Conservation (phyloP, 2,329 filamentous ascomycete genomes). For the Berkeleyomyces basicola region DNA sequence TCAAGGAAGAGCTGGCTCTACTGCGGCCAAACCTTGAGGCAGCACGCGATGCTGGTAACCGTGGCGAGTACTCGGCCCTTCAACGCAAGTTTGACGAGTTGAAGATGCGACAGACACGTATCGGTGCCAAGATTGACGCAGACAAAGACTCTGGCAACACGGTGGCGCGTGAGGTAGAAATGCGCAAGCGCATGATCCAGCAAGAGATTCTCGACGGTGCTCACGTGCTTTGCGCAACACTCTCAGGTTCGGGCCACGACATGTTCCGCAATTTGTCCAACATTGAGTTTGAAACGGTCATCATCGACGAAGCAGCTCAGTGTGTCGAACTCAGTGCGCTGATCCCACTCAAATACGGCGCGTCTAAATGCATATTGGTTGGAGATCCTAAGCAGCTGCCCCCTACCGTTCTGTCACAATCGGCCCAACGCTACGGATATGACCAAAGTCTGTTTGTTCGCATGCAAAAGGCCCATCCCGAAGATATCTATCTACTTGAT, state of each 20-base stretch:
- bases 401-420: constrained; percentile 87
- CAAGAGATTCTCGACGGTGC: constrained; percentile 82
- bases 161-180: constrained; percentile 66
- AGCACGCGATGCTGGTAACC: constrained; percentile 39
- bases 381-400: constrained; percentile 96
- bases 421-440: constrained; percentile 82
- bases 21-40: constrained; percentile 57
- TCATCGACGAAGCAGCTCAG: constrained; percentile 96
- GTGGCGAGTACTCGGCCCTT: constrained; percentile 34
- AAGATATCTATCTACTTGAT: constrained; percentile 85
- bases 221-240: constrained; percentile 84
- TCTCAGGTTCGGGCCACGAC: constrained; percentile 90
- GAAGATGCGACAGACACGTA: constrained; percentile 53
- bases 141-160: constrained; percentile 75
- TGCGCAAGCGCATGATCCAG: constrained; percentile 68
- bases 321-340: constrained; percentile 93
- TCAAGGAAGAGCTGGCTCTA: constrained; percentile 52
- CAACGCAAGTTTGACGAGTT: constrained; percentile 63
- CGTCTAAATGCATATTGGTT: constrained; percentile 89
- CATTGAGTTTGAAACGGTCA: constrained; percentile 95
- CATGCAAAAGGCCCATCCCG: constrained; percentile 85
- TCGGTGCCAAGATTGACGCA: constrained; percentile 73
- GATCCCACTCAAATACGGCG: constrained; percentile 94
- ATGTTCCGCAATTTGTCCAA: constrained; percentile 88
- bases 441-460: constrained; percentile 96